Percentiles rank a stretch among this genome's conserved stretches.
Conservation (phyloP, 352 stramenopile genomes). For the Peronospora tabacina region DNA sequence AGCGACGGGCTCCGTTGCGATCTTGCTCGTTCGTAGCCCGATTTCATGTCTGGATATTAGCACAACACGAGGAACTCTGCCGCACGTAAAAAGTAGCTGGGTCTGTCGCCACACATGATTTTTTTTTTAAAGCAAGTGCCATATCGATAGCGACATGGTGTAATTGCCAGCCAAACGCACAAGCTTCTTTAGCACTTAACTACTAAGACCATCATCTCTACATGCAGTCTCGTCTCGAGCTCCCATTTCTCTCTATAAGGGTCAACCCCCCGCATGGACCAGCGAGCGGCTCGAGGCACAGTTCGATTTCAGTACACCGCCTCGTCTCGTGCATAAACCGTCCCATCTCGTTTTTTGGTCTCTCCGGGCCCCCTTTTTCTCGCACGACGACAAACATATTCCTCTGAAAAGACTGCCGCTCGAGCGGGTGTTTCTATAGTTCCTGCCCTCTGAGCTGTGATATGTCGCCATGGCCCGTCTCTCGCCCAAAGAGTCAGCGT, state of each 20-base stretch:
- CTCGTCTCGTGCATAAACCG: conserved; percentile 11
- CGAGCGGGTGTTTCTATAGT: background rate
- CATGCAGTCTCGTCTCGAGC: too few species aligned
- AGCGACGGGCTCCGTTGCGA: background rate
- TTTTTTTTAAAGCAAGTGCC: too few species aligned
- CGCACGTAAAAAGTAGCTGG: background rate
- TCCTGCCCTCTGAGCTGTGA: background rate
- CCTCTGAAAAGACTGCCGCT: too few species aligned
- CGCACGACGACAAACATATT: too few species aligned
- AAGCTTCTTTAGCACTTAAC: too few species aligned
- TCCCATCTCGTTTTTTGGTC: conserved; percentile 13
- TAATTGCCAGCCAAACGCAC: too few species aligned
- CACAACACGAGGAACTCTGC: background rate
- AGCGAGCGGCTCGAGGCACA: too few species aligned
- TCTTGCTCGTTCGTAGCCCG: conserved; percentile 1
- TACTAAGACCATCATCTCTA: too few species aligned
- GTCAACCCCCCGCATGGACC: too few species aligned
- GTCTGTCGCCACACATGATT: background rate
- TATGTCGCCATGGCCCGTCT: background rate
- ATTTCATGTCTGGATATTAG: conserved; percentile 13
- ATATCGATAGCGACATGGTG: too few species aligned
- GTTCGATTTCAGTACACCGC: conserved; percentile 15
- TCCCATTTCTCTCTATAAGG: too few species aligned
- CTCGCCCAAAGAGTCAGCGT: too few species aligned
- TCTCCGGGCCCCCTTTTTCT: background rate